Evolutionary conservation across 1,139 yeast genomes (phyloP).

Genomic region (Lodderomyces jiufengensis): DNA sequence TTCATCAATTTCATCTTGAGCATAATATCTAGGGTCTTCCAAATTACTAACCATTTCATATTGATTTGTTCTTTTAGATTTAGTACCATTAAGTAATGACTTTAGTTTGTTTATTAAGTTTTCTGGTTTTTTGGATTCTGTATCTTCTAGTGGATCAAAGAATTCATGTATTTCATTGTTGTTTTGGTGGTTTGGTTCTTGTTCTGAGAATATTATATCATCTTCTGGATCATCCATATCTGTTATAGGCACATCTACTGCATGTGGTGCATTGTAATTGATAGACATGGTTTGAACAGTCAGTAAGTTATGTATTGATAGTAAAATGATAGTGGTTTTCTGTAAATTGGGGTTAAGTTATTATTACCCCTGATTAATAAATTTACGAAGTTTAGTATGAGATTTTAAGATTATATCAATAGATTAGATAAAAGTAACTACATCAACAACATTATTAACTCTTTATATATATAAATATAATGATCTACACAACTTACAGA

Average conservation of each 20-base stretch:
- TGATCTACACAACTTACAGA: too few species aligned
- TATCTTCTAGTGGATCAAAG: slow-evolving; percentile 2
- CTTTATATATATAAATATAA: too few species aligned
- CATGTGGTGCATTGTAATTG: slow-evolving; percentile 22
- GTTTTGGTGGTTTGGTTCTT: slow-evolving; percentile 5
- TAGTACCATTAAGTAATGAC: slow-evolving; percentile 8
- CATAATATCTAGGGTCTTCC: slow-evolving; percentile 9
- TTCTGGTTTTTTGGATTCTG: background rate
- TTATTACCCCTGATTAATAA: too few species aligned
- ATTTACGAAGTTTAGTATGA: too few species aligned
- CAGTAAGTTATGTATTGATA: too few species aligned
- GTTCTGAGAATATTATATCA: slow-evolving; percentile 32
- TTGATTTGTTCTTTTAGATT: slow-evolving; percentile 5
- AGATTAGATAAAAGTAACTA: too few species aligned
- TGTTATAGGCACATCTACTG: slow-evolving; percentile 56
- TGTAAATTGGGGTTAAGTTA: too few species aligned
- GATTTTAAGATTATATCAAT: too few species aligned
- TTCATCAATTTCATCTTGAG: slow-evolving; percentile 6
- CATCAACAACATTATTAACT: too few species aligned
- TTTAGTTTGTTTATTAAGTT: slow-evolving; percentile 8
- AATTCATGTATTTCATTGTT: background rate
- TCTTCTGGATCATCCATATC: slow-evolving; percentile 55
- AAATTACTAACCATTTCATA: slow-evolving; percentile 14
- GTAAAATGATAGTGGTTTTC: too few species aligned
- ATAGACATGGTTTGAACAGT: too few species aligned